These are phyloP conservation scores for Pleurozium schreberi DNA, from an alignment of 225 moss, liverwort and hornwort species.

Conservation along the genomic window DNA sequence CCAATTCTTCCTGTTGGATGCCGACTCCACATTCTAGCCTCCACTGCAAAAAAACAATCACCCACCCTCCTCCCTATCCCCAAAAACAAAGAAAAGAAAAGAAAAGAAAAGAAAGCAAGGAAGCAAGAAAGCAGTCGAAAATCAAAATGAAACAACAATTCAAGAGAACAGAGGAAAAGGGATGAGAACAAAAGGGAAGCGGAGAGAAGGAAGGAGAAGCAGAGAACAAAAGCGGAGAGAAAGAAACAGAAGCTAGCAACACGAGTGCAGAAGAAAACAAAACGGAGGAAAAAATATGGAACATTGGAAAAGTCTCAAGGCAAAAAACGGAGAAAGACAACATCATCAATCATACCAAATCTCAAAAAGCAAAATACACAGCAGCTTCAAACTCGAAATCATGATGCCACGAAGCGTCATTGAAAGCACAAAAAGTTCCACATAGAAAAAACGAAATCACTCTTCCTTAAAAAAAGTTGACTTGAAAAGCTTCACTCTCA, in stretches of 20 bases:
- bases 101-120: not conserved
- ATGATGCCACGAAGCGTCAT: not conserved
- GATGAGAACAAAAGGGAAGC: not conserved
- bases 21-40: not conserved
- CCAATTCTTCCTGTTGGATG: not conserved
- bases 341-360: not conserved
- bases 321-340: not conserved
- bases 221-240: not conserved
- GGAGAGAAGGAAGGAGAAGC: too few relatives aligned
- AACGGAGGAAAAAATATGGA: not conserved
- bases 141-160: not conserved
- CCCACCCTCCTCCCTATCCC: not conserved
- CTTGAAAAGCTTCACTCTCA: not conserved
- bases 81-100: not conserved
- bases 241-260: accelerated
- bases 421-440: too few relatives aligned
- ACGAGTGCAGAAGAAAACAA: accelerated
- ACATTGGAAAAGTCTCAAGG: not conserved
- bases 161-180: not conserved
- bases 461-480: not conserved
- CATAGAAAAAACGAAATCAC: not conserved
- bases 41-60: not conserved
- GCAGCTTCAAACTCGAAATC: not conserved
- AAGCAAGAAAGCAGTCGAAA: not conserved
- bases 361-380: not conserved